Percentiles rank a stretch among this genome's conserved stretches.
Conservation (phyloP, 2,329 filamentous ascomycete genomes). For the Blastomyces silverae region DNA sequence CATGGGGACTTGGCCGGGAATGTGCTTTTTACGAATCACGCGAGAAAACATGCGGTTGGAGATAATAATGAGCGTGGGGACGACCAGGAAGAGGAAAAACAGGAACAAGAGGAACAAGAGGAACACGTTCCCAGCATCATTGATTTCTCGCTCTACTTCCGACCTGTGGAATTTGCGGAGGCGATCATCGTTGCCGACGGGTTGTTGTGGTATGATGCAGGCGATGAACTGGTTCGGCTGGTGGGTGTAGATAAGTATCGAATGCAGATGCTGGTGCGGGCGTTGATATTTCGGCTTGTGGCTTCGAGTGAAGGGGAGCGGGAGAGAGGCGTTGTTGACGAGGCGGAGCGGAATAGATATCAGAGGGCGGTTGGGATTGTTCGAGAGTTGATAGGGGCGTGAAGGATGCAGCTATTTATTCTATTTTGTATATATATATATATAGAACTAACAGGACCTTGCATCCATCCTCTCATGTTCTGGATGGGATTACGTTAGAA, state of each 20-base stretch:
- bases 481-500: neutral
- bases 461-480: too few species aligned
- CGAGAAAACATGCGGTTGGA: neutral
- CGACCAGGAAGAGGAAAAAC: too few species aligned
- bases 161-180: constrained; percentile 16
- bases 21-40: constrained; percentile 12
- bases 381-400: neutral
- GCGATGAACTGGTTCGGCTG: constrained; percentile 14
- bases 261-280: constrained; percentile 18
- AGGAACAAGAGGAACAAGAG: neutral
- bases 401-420: too few species aligned
- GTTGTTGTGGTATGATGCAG: constrained; percentile 16
- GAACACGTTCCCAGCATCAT: constrained; percentile 13
- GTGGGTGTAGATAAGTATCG: constrained; percentile 13
- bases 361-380: constrained; percentile 11
- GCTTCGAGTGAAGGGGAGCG: constrained; percentile 15
- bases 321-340: constrained; percentile 1
- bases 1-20: constrained; percentile 17
- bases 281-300: constrained; percentile 17
- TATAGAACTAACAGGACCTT: too few species aligned
- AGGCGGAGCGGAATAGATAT: constrained; percentile 9
- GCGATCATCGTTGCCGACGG: constrained; percentile 16
- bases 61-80: too few species aligned
- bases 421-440: too few species aligned
- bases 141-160: constrained; percentile 18